Evolutionary conservation across 2,329 filamentous ascomycete species (phyloP), one percentile per base, ranked within the genome.

Genomic region (Penicillium sp.): DNA sequence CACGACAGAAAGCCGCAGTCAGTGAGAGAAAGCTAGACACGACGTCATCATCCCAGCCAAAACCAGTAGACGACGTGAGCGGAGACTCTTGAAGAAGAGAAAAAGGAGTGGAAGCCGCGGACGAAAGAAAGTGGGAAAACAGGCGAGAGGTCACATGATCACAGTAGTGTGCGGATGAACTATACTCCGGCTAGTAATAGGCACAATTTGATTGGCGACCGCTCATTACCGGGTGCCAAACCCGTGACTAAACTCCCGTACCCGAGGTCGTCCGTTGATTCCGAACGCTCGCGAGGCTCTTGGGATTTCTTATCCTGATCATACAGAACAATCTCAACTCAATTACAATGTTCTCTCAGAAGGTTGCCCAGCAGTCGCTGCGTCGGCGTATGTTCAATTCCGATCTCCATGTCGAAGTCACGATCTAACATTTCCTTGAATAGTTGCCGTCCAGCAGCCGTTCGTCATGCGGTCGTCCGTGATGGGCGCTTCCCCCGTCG

Each of bases 1-100:
- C 66, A 67, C 72, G 72, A 75, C 75, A 77, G 74, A 75, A 76
- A 72, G 75, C 68, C 74, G 74, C 68, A 70, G 70, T 70, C 65
- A 73, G 59, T 71, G 71, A 73, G 71, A 67, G 60, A 61, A 51
- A 62, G 69, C 71, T 68, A 53, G 57, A 50, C 69, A 72, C 73
- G 68, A 68, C 67, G 61, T 66, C 63, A 64, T 76, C 72, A 76
- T 74, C 57, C 70, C 70, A 53, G 52, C 16, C 44, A 56, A 40
- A 43, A 34, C 41, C 59, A 66, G 71, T 71, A 67, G 61, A 68
- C 61, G 65, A 73, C 67, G 72, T 67, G 67, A 64, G 72, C 71
- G 66, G 71, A 74, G 71, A 69, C 67, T 71, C 71, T 63, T 72
- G 65, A 55, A 55, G 62, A 64, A 57, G 58, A 58, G 56, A 62